phyloP scores from a whole-genome alignment of 208 protist genomes.

The Trypanosoma avium region DNA sequence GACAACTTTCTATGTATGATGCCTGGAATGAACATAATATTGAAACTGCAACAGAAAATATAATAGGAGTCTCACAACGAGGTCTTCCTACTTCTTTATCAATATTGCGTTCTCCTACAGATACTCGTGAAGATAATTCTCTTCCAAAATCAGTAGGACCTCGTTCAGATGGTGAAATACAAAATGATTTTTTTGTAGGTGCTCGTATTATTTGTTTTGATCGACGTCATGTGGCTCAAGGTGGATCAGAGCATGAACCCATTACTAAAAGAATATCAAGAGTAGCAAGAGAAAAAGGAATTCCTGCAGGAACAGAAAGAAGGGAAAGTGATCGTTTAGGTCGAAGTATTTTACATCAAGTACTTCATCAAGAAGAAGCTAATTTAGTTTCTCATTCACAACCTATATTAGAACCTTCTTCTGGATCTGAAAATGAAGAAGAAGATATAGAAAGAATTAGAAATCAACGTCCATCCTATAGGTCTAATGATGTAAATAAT shows the following conservation, averaged over 20 bases:
- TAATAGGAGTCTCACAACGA: conserved; percentile 31
- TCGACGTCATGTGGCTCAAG: conserved; percentile 15
- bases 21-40: conserved; percentile 59
- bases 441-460: background rate
- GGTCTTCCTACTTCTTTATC: conserved; percentile 37
- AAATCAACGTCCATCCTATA: conserved; percentile 26
- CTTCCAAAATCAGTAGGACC: conserved; percentile 5
- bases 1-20: conserved; percentile 68
- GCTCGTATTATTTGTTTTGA: conserved; percentile 42
- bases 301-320: conserved; percentile 22
- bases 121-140: conserved; percentile 20
- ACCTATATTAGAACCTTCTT: conserved; percentile 22
- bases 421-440: conserved; percentile 20
- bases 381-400: conserved; percentile 12
- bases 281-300: conserved; percentile 6
- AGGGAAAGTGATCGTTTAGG: conserved; percentile 23
- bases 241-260: conserved; percentile 7
- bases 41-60: conserved; percentile 17
- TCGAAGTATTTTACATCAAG: conserved; percentile 25
- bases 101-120: conserved; percentile 13
- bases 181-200: conserved; percentile 40
- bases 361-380: conserved; percentile 18
- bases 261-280: conserved; percentile 7
- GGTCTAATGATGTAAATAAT: background rate
- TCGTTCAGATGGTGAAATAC: conserved; percentile 31